Percentiles rank a stretch among this genome's conserved stretches.
Conservation (phyloP, 2,329 filamentous ascomycete species). For the Talaromyces sp. region DNA sequence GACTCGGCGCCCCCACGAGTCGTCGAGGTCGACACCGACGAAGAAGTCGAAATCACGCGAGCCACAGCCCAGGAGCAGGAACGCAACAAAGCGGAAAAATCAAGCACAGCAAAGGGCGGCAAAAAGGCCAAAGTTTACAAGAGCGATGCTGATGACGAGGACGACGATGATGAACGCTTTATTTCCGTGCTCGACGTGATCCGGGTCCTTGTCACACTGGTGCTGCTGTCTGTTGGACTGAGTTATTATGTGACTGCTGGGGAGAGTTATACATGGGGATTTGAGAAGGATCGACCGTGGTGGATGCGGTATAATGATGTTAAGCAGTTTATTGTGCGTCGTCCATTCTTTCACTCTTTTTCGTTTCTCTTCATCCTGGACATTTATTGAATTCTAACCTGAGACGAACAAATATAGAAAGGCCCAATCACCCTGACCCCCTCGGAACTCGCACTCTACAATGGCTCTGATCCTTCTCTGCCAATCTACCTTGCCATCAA, state of each 20-base stretch:
- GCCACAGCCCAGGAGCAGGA: constrained; percentile 7
- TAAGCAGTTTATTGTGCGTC: constrained; percentile 57
- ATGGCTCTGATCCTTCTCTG: constrained; percentile 68
- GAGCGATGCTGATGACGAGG: constrained; percentile 9
- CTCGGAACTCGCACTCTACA: constrained; percentile 66
- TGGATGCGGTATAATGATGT: constrained; percentile 56
- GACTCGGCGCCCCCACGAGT: constrained; percentile 3
- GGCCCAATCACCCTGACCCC: constrained; percentile 69
- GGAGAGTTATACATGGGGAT: constrained; percentile 66
- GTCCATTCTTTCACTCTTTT: constrained; percentile 1
- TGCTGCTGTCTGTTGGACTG: constrained; percentile 62
- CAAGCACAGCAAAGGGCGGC: not conserved
- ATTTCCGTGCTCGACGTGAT: constrained; percentile 59
- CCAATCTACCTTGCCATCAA: constrained; percentile 88
- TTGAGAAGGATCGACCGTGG: constrained; percentile 48
- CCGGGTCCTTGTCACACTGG: constrained; percentile 63
- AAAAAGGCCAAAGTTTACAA: constrained; percentile 1
- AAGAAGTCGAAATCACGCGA: constrained; percentile 13
- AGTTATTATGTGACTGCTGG: constrained; percentile 73
- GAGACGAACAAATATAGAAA: constrained; percentile 27
- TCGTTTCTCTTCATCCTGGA: not conserved
- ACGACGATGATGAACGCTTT: constrained; percentile 21
- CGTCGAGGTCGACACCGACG: constrained; percentile 13
- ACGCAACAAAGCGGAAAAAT: constrained; percentile 2
- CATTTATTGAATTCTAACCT: not conserved